Evolutionary conservation across 257 asterid species (phyloP).

Genomic region (Ocimum tenuiflorum): DNA sequence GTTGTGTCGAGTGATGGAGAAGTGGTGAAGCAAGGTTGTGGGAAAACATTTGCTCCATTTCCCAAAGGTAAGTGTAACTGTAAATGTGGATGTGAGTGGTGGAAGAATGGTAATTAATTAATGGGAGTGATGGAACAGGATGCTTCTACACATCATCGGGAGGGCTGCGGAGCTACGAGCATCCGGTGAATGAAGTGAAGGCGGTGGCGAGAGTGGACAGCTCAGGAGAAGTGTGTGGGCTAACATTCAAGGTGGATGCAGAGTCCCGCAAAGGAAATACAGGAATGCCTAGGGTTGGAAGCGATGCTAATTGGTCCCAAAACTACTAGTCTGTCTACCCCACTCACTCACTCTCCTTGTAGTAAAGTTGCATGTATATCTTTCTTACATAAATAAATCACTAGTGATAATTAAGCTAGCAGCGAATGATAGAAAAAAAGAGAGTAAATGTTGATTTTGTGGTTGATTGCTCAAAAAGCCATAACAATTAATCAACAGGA

Average conservation of each 20-base stretch:
- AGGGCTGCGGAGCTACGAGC: slow-evolving; percentile 85
- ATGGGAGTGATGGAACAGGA: too few species aligned
- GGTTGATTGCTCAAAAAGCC: too few species aligned
- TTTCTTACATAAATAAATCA: too few species aligned
- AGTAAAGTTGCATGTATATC: too few species aligned
- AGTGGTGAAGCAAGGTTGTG: slow-evolving; percentile 77
- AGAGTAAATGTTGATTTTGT: too few species aligned
- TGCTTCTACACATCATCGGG: slow-evolving; percentile 93
- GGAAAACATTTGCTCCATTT: slow-evolving; percentile 81
- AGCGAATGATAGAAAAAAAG: too few species aligned
- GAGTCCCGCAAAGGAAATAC: slow-evolving; percentile 50
- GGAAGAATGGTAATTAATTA: too few species aligned
- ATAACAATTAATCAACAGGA: too few species aligned
- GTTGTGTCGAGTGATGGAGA: slow-evolving; percentile 71
- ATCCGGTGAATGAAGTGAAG: slow-evolving; percentile 75
- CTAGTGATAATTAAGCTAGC: too few species aligned
- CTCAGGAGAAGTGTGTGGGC: slow-evolving; percentile 82
- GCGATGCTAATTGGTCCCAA: slow-evolving; percentile 90
- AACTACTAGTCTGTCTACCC: slow-evolving; percentile 45
- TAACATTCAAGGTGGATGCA: slow-evolving; percentile 68
- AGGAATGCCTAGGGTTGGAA: slow-evolving; percentile 87
- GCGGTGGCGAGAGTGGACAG: slow-evolving; percentile 91
- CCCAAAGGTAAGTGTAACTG: slow-evolving; percentile 63
- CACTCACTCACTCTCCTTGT: too few species aligned
- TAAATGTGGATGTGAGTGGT: too few species aligned